phyloP scores from a whole-genome alignment of 331 rosid genomes.

The Arachis monticola region DNA sequence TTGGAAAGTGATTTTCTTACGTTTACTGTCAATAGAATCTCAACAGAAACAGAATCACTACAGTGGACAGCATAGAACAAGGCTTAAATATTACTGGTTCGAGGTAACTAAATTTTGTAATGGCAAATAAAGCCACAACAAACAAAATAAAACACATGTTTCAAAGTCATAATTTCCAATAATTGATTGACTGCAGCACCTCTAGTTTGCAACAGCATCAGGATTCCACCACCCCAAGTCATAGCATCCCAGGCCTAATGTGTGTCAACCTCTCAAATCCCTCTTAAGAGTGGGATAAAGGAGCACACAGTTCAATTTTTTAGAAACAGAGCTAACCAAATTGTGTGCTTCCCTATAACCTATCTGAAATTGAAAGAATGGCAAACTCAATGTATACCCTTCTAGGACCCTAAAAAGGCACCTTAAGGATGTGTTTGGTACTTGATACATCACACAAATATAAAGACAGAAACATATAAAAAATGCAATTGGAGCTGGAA shows the following conservation, averaged over 20 bases:
- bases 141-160: not conserved
- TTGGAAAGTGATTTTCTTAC: too few relatives aligned
- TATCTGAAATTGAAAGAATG: not conserved
- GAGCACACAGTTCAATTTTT: too few relatives aligned
- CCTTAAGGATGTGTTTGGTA: too few relatives aligned
- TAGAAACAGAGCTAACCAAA: too few relatives aligned
- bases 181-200: not conserved
- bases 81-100: not conserved
- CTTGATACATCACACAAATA: too few relatives aligned
- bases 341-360: not conserved
- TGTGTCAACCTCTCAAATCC: not conserved
- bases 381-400: not conserved
- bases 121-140: not conserved
- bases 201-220: not conserved
- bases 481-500: too few relatives aligned
- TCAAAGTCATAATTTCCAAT: not conserved
- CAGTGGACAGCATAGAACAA: not conserved
- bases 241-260: not conserved
- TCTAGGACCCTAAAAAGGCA: not conserved
- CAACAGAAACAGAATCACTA: not conserved
- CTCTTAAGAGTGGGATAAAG: not conserved
- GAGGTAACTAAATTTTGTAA: not conserved
- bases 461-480: too few relatives aligned
- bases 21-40: not conserved
- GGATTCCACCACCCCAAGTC: not conserved